phyloP scores from a whole-genome alignment of 805 yeast genomes.

The Saccharomycopsis fermentans region DNA sequence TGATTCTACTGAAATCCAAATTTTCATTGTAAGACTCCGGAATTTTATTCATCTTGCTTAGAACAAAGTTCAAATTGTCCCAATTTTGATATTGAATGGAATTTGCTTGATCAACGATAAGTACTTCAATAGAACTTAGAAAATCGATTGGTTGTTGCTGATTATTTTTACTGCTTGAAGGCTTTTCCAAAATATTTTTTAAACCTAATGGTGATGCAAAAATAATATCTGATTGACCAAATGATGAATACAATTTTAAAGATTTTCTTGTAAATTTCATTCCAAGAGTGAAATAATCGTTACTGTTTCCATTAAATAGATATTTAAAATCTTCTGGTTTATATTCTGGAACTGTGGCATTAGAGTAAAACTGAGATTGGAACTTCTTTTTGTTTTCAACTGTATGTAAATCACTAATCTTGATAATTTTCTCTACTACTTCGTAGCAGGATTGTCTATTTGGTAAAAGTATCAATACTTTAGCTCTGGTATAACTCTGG shows the following conservation, averaged over 20 bases:
- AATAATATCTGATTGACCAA: constrained; percentile 76
- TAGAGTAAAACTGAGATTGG: constrained; percentile 50
- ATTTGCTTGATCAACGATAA: constrained; percentile 74
- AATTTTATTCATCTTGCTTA: constrained; percentile 60
- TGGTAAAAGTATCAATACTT: constrained; percentile 72
- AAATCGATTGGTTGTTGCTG: constrained; percentile 74
- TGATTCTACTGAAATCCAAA: constrained; percentile 82
- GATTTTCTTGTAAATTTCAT: constrained; percentile 82
- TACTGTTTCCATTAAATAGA: constrained; percentile 78
- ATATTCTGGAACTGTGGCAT: constrained; percentile 30
- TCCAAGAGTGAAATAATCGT: constrained; percentile 89
- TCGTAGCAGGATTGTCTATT: constrained; percentile 71
- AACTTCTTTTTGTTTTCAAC: constrained; percentile 77
- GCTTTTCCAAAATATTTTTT: constrained; percentile 63
- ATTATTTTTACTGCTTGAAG: constrained; percentile 45
- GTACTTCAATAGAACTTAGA: constrained; percentile 76
- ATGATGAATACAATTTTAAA: constrained; percentile 71
- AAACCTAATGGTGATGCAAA: constrained; percentile 90
- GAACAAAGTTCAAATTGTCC: constrained; percentile 69
- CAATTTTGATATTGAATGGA: constrained; percentile 88
- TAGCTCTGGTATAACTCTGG: constrained; percentile 94
- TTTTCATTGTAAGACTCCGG: constrained; percentile 69
- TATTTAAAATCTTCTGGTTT: constrained; percentile 81
- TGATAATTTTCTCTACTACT: constrained; percentile 51
- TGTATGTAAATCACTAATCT: constrained; percentile 57